Base-by-base conservation (phyloP, 2,329 filamentous ascomycete genomes). In the Amesomyces nigricolor region DNA sequence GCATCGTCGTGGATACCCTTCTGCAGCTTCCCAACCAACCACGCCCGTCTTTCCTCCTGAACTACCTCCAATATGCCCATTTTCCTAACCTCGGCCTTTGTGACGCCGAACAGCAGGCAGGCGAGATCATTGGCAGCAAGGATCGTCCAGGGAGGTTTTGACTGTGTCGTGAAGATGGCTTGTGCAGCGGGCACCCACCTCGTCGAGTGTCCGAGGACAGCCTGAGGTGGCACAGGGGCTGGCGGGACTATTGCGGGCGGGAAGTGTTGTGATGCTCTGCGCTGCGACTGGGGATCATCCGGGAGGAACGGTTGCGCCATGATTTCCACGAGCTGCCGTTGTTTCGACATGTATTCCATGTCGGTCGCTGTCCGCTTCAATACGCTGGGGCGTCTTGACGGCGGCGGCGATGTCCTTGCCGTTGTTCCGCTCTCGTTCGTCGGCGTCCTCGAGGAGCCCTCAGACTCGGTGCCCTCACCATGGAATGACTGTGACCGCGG, bases 21-120 rank as follows among this genome's bases (percentile, higher is more conserved):
- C 60, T 82, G 78, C 43, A 99, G 77, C 71, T 91, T 96, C 59
- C 86, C 83, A 67, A 95, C 90, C 26, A 99, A 77, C 94, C 94
- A 99, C 29, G 85, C 82, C 62, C 92, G 79, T 56, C 91, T 81
- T 70, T 96, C 92, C 69, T 91, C 85, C 70, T 92, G 88, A 16
- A 99, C 91, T 30, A 99, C 90, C 68, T 97, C 91, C 56, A 99
- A 73, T 54, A 99, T 97, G 47, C 94, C 92, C 76, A 97, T 85
- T 68, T 91, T 96, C 53, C 91, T 85, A 22, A 99, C 89, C 71
- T 99, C 94, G 4, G 89, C 89, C 67, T 90, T 89, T n/a, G 91
- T 96, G 9, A 99, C 90, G n/a, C 94, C 94, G 73, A 97, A 99
- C n/a, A 97, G 87, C 43, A 99, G 78, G 71, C 94, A 99, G 16